These are phyloP conservation scores for Cercospora citrullina DNA, from an alignment of 2,329 filamentous ascomycete genomes.

Conservation along the genomic window DNA sequence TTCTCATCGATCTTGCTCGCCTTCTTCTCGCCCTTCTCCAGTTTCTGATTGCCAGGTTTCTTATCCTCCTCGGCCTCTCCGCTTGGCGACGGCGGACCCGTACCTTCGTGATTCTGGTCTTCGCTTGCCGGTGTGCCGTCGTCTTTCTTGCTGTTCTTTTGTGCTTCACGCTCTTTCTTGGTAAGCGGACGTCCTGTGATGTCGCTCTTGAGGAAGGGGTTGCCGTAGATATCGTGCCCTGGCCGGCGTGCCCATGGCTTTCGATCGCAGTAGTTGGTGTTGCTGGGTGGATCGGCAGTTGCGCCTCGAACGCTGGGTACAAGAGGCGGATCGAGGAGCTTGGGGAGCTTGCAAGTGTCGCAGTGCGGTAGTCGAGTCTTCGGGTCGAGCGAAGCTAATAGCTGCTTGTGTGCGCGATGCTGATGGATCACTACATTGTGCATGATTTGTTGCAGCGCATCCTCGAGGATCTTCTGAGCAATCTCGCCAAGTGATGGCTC, in stretches of 20 bases:
- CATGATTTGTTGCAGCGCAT: constrained; percentile 73
- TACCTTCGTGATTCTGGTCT: constrained; percentile 41
- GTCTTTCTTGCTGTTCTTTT: constrained; percentile 46
- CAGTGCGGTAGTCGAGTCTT: constrained; percentile 72
- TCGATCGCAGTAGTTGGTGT: constrained; percentile 71
- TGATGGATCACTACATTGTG: constrained; percentile 72
- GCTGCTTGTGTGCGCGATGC: constrained; percentile 76
- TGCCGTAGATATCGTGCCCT: constrained; percentile 78
- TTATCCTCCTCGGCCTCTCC: constrained; percentile 32
- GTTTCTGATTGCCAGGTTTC: constrained; percentile 35
- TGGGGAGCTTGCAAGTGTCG: constrained; percentile 71
- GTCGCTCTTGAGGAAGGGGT: constrained; percentile 73
- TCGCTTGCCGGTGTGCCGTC: constrained; percentile 49
- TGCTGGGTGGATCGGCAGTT: constrained; percentile 43
- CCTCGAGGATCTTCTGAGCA: constrained; percentile 67
- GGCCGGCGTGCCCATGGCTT: constrained; percentile 74
- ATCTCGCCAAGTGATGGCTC: constrained; percentile 28
- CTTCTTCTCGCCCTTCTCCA: constrained; percentile 50
- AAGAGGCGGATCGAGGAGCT: constrained; percentile 68
- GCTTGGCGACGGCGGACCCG: constrained; percentile 37
- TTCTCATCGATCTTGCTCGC: constrained; percentile 46
- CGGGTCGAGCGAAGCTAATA: constrained; percentile 71
- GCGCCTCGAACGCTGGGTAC: constrained; percentile 44
- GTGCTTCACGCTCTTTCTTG: constrained; percentile 73
- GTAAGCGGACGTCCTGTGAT: constrained; percentile 57